A percentile compares a stretch with the other conserved stretches of the same genome.
These are phyloP conservation scores for Dorcoceras hygrometricum DNA, from an alignment of 257 asterid genomes.

Conservation along the genomic window DNA sequence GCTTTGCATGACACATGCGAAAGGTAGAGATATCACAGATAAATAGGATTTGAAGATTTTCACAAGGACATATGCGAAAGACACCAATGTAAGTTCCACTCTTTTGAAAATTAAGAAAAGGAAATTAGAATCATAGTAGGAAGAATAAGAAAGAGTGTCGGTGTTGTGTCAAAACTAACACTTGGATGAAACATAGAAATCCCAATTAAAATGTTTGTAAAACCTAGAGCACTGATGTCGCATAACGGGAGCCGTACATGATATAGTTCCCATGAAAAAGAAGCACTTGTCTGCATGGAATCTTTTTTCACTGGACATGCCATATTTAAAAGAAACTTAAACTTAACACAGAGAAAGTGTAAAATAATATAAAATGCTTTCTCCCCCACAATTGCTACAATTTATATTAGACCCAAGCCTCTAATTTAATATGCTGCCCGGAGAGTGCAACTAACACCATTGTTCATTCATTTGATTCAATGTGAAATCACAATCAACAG, in stretches of 20 bases:
- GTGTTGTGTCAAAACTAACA: background rate
- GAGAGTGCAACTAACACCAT: background rate
- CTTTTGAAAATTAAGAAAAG: background rate
- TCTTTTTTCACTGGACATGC: background rate
- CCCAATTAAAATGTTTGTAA: background rate
- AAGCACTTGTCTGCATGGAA: background rate
- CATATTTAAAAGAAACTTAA: too few species aligned
- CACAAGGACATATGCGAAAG: background rate
- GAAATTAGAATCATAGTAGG: background rate
- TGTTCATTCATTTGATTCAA: background rate
- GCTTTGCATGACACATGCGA: background rate
- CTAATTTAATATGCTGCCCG: background rate
- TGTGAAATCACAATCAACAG: constrained; percentile 4
- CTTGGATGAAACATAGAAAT: background rate
- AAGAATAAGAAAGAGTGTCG: background rate
- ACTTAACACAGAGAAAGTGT: background rate
- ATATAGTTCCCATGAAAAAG: background rate
- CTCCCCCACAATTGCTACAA: background rate
- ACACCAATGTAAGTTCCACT: background rate
- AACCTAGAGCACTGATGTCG: background rate
- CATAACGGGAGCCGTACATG: background rate
- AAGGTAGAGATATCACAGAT: background rate
- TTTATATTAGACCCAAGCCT: background rate
- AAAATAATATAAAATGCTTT: too few species aligned
- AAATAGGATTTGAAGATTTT: background rate